Conservation (phyloP, 306 rosid genomes). For the Phaseolus lunatus region DNA sequence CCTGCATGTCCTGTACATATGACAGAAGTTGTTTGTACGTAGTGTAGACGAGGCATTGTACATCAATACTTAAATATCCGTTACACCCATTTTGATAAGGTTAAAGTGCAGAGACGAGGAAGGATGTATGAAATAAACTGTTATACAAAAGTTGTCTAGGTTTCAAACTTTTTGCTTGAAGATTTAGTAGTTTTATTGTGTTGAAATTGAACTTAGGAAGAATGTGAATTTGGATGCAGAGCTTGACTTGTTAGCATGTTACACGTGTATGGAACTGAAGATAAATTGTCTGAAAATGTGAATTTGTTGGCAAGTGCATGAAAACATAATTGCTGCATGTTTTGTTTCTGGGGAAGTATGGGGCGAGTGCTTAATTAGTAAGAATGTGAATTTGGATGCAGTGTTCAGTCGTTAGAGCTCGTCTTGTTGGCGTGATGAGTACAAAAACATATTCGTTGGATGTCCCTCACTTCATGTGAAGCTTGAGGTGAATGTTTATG, state of each 20-base stretch:
- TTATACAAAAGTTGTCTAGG: neutral
- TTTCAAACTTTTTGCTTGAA: neutral
- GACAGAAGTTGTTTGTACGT: neutral
- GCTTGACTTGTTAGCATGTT: neutral
- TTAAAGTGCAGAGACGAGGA: too few species aligned
- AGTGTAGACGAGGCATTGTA: too few species aligned
- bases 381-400: too few species aligned
- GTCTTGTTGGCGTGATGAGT: too few species aligned
- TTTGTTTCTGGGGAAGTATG: too few species aligned
- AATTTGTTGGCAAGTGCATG: neutral
- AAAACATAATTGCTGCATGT: neutral
- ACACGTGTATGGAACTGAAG: neutral
- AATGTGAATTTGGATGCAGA: slow-evolving; percentile 14
- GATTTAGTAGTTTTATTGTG: neutral
- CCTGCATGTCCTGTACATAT: neutral
- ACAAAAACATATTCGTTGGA: too few species aligned
- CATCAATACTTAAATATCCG: neutral
- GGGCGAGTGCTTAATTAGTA: too few species aligned
- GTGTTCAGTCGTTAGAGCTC: too few species aligned
- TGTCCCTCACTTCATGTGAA: too few species aligned
- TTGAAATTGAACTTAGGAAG: neutral
- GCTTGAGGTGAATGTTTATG: too few species aligned
- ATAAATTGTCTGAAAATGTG: neutral
- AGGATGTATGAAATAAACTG: neutral
- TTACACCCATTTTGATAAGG: neutral